Base-by-base conservation (phyloP, 2,329 filamentous ascomycete species). In the Talaromyces sp. region DNA sequence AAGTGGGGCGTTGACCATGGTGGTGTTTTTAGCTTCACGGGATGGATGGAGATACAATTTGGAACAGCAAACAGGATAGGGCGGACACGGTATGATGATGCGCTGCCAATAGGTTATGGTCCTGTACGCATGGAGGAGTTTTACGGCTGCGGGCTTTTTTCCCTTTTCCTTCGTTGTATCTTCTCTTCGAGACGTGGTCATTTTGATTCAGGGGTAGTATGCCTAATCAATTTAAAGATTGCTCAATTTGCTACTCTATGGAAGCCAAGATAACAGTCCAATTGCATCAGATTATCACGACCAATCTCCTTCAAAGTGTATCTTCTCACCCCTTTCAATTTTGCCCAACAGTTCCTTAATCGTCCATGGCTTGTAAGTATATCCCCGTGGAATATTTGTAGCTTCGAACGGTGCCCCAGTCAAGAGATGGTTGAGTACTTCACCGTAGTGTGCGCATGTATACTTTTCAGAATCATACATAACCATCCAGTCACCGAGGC, bases 401-500 rank as follows among this genome's bases (percentile, higher is more conserved):
- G 50, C 61, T 57, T 57, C 43, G 17, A 63, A 63, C 31, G 50
- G 52, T 5, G 22, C 19, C 31, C 52, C 61, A 31, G 39, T 58
- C 39, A 39, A 15, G 52, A 63, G 39, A 49, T 58, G 39, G 31
- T 50, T 39, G 3, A 63, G 52, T 31, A 58, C 37, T 19, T 58
- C 52, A 19, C 50, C 61, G 27, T 63, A 63, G 35, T 58, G 50
- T 39, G 35, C 50, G 7, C 58, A 63, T 13, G 61, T 63, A 63
- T 58, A 58, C 61, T 63, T 63, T 5, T 63, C 61, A 3, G 61
- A 63, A 41, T 63, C 37, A 31, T 58, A 58, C 61, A 57, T 63
- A 25, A 63, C 61, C 27, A 49, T 17, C 61, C 61, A 63, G 61
- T 63, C 35, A 1, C 52, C 61, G 3, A 63, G 61, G 41, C 10